These are phyloP conservation scores for Mycena polygramma DNA, from an alignment of 768 basidiomycete genomes.

Conservation along the genomic window DNA sequence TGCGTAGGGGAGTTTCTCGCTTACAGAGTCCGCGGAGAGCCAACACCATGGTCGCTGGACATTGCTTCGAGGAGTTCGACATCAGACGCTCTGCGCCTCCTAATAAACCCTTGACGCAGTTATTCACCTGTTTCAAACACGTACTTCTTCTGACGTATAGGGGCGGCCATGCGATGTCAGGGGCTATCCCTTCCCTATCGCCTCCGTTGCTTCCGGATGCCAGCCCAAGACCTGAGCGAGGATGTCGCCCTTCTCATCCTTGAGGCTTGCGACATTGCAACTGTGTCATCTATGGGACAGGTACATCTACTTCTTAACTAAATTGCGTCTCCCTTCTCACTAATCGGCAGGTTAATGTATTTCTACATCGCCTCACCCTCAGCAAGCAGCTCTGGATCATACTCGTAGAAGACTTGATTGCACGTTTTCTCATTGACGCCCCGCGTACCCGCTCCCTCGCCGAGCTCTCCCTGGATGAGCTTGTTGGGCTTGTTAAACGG, in stretches of 20 bases:
- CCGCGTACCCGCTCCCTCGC: background rate
- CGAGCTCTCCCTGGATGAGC: background rate
- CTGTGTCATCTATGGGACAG: too few relatives aligned
- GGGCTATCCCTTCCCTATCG: too few relatives aligned
- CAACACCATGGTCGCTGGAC: background rate
- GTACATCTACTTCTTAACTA: too few relatives aligned
- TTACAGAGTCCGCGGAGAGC: background rate
- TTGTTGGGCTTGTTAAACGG: background rate
- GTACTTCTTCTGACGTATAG: too few relatives aligned
- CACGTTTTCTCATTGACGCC: background rate
- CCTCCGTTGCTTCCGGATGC: too few relatives aligned
- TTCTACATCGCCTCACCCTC: background rate
- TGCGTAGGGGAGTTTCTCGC: constrained; percentile 9
- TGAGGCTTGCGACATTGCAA: too few relatives aligned
- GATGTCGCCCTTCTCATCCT: too few relatives aligned
- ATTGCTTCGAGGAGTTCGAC: background rate
- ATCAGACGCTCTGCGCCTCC: constrained; percentile 5
- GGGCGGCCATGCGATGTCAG: too few relatives aligned
- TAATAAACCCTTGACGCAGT: background rate
- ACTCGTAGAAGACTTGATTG: background rate
- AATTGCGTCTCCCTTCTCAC: too few relatives aligned
- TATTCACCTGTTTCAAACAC: background rate
- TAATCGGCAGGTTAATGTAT: background rate
- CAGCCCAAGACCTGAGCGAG: too few relatives aligned
- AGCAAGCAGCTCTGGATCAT: constrained; percentile 8